These are phyloP conservation scores for Apiospora rasikravindrae DNA, from an alignment of 2,329 filamentous ascomycete species.

Conservation along the genomic window DNA sequence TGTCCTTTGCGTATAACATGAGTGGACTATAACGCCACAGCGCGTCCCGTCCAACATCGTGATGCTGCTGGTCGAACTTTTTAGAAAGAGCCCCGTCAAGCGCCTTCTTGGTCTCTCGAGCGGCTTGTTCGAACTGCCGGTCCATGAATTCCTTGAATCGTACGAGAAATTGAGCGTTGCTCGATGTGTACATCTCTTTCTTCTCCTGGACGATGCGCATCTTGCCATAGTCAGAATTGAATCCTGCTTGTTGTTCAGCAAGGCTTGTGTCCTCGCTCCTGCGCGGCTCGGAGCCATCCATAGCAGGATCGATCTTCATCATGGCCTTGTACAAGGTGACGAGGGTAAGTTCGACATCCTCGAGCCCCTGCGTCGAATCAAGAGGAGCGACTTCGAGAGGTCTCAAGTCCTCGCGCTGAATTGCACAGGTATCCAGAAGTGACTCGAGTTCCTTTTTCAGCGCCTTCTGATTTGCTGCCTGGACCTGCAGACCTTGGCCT, in stretches of 20 bases:
- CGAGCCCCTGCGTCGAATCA: conserved; percentile 71
- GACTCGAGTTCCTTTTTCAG: conserved; percentile 88
- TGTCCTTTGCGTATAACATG: conserved; percentile 85
- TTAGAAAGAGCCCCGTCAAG: conserved; percentile 65
- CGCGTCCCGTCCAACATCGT: conserved; percentile 72
- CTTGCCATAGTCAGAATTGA: conserved; percentile 78
- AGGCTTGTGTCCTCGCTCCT: conserved; percentile 56
- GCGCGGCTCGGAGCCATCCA: conserved; percentile 59
- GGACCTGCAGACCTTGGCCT: conserved; percentile 94
- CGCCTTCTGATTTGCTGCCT: conserved; percentile 95
- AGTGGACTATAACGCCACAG: conserved; percentile 90
- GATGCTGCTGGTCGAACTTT: conserved; percentile 73
- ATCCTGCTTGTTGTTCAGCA: conserved; percentile 52
- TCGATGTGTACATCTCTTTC: conserved; percentile 83
- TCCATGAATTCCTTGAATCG: conserved; percentile 83
- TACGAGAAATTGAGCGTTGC: conserved; percentile 77
- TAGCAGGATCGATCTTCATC: conserved; percentile 86
- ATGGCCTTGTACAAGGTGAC: conserved; percentile 89
- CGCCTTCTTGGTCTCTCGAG: conserved; percentile 70
- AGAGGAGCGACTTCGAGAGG: conserved; percentile 76
- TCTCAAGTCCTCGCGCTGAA: conserved; percentile 76
- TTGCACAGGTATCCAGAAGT: conserved; percentile 89
- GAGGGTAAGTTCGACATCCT: conserved; percentile 78
- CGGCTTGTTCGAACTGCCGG: conserved; percentile 77
- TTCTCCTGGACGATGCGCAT: conserved; percentile 97